Conservation (phyloP, 441 rosid species). For the Adansonia madagascariensis region DNA sequence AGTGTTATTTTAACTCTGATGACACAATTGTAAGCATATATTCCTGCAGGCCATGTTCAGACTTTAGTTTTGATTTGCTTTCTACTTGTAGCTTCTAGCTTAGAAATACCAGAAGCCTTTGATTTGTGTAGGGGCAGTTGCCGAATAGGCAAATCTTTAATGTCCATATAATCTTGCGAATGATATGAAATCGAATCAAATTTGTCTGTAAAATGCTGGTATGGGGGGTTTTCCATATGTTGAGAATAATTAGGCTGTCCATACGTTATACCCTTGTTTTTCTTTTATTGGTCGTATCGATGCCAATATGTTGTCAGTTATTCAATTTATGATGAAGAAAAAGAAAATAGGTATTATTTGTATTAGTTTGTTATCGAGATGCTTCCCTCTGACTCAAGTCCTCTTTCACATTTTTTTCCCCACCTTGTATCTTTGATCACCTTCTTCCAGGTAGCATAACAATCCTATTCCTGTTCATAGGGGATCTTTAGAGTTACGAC, state of each 20-base stretch:
- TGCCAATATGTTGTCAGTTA: background rate
- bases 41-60: background rate
- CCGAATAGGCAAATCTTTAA: slow-evolving; percentile 13
- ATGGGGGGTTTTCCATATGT: too few species aligned
- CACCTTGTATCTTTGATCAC: too few species aligned
- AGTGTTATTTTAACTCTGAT: background rate
- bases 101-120: slow-evolving; percentile 2
- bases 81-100: background rate
- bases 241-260: too few species aligned
- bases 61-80: background rate
- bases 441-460: too few species aligned
- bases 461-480: too few species aligned
- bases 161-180: background rate
- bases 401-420: too few species aligned
- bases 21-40: background rate
- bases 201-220: slow-evolving; percentile 11
- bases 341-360: background rate
- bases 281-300: background rate
- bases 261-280: background rate
- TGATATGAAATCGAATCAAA: background rate
- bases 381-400: too few species aligned
- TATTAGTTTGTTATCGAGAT: too few species aligned
- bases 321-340: background rate
- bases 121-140: slow-evolving; percentile 6
- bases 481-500: too few species aligned